Evolutionary conservation across 768 basidiomycete species (phyloP).

Genomic region (Boletus subparvulus): DNA sequence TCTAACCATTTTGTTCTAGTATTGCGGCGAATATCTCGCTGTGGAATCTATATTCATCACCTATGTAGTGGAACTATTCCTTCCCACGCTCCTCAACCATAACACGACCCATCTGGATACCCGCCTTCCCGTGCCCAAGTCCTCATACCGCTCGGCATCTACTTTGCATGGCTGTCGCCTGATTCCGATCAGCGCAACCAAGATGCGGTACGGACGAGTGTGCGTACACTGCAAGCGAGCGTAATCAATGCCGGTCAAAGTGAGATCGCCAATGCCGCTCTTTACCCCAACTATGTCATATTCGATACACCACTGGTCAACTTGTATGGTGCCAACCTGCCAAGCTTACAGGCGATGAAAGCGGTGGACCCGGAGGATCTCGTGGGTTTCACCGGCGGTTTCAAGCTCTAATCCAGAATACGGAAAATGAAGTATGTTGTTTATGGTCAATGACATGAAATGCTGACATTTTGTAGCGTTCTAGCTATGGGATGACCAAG

Average conservation of each 20-base stretch:
- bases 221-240: constrained; percentile 34
- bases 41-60: not conserved
- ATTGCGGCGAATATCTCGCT: not conserved
- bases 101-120: constrained; percentile 41
- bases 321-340: constrained; percentile 47
- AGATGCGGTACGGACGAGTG: constrained; percentile 37
- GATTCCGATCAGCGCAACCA: constrained; percentile 23
- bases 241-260: too few relatives aligned
- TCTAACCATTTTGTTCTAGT: constrained; percentile 3
- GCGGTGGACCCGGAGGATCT: constrained; percentile 52
- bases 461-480: not conserved
- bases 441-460: not conserved
- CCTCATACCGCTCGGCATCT: constrained; percentile 47
- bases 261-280: constrained; percentile 19
- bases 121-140: constrained; percentile 39
- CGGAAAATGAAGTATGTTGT: not conserved
- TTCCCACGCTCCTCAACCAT: constrained; percentile 40
- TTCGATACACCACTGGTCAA: constrained; percentile 45
- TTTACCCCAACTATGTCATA: constrained; percentile 60
- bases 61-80: constrained; percentile 49
- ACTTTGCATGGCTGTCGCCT: constrained; percentile 20
- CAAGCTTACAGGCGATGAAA: constrained; percentile 41
- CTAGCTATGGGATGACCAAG: not conserved
- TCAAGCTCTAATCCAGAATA: constrained; percentile 37
- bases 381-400: constrained; percentile 63